These are phyloP conservation scores for Thelonectria rubi DNA, from an alignment of 2,329 filamentous ascomycete genomes.

Conservation along the genomic window DNA sequence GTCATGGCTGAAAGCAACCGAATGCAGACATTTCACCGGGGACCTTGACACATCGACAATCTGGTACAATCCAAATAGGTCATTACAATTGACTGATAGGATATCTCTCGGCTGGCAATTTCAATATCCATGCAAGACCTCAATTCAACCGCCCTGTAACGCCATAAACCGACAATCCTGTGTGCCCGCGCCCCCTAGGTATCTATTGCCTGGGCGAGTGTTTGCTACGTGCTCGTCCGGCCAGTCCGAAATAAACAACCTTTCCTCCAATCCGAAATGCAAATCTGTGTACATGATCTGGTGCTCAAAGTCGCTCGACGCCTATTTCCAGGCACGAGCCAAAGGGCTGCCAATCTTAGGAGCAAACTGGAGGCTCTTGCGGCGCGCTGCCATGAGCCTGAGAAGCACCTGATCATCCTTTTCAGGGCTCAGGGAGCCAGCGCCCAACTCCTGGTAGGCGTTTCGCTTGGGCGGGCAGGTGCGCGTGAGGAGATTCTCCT, in stretches of 20 bases:
- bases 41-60: background rate
- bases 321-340: constrained; percentile 62
- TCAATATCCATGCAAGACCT: constrained; percentile 24
- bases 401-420: constrained; percentile 67
- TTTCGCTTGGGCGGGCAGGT: constrained; percentile 65
- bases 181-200: constrained; percentile 32
- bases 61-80: constrained; percentile 15
- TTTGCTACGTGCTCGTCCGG: constrained; percentile 25
- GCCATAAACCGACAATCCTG: constrained; percentile 32
- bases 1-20: background rate
- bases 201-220: constrained; percentile 38
- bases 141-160: constrained; percentile 26
- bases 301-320: constrained; percentile 7
- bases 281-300: constrained; percentile 29
- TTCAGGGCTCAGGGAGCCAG: constrained; percentile 56
- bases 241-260: constrained; percentile 27
- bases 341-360: constrained; percentile 79
- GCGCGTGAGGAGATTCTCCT: constrained; percentile 55
- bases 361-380: constrained; percentile 81
- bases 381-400: constrained; percentile 74
- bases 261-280: constrained; percentile 28
- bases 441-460: constrained; percentile 50
- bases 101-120: constrained; percentile 4
- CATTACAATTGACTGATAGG: constrained; percentile 22
- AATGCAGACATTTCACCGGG: constrained; percentile 7